Conservation (phyloP, 176 grass and related monocot species). For the Dendrocalamus sinicus region DNA sequence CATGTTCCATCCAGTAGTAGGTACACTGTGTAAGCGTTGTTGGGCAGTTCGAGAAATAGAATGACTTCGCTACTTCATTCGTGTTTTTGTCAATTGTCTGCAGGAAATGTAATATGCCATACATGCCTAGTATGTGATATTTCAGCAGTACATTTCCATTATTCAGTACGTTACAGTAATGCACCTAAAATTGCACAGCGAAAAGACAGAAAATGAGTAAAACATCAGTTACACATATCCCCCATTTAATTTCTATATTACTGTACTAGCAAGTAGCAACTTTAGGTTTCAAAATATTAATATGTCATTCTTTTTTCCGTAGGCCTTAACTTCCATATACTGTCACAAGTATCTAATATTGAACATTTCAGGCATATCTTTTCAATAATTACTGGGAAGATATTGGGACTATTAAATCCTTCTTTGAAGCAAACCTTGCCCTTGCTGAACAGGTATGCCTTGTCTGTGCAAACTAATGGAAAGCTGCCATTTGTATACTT, state of each 20-base stretch:
- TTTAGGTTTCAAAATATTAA: neutral
- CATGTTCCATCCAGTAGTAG: slow-evolving; percentile 5
- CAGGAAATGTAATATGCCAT: neutral
- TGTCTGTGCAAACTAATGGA: slow-evolving; percentile 18
- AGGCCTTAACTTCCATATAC: neutral
- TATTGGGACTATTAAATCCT: slow-evolving; percentile 88
- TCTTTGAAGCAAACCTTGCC: slow-evolving; percentile 94
- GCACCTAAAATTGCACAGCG: neutral
- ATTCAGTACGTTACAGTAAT: neutral
- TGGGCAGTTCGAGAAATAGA: neutral
- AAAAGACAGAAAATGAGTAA: neutral
- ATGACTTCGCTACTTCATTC: neutral
- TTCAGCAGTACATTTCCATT: slow-evolving; percentile 17
- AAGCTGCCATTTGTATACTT: neutral
- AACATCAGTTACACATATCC: neutral
- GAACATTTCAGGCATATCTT: slow-evolving; percentile 73
- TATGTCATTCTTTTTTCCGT: neutral
- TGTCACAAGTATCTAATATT: slow-evolving; percentile 10
- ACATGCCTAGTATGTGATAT: neutral
- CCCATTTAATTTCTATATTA: slow-evolving; percentile 14
- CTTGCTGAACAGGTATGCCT: slow-evolving; percentile 70
- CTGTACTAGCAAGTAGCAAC: neutral
- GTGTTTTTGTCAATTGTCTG: neutral
- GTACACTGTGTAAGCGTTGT: neutral
- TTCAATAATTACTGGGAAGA: slow-evolving; percentile 99